Percentiles rank a stretch among this genome's conserved stretches.
These are phyloP conservation scores for Fraxinus angustifolia DNA, from an alignment of 305 asterid genomes.

Conservation along the genomic window DNA sequence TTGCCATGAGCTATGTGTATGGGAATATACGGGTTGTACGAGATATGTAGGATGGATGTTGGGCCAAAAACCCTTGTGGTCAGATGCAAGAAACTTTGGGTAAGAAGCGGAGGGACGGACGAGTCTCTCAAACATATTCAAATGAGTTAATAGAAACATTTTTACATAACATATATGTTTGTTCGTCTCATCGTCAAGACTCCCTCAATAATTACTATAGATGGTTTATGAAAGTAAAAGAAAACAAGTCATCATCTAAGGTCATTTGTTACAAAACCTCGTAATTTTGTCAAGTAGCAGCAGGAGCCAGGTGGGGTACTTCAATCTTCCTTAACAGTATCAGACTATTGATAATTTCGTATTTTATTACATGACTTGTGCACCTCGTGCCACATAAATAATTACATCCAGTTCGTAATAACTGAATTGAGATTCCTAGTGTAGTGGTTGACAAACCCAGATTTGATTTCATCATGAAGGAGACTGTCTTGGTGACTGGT, in stretches of 20 bases:
- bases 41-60: no score
- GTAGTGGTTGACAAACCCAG: background rate
- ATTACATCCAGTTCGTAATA: background rate
- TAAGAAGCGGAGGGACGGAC: background rate
- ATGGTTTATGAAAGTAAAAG: background rate
- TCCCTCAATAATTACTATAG: background rate
- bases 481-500: conserved; percentile 75
- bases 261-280: background rate
- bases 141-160: background rate
- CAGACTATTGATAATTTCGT: background rate
- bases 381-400: background rate
- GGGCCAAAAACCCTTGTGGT: background rate
- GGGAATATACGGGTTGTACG: background rate
- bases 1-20: background rate
- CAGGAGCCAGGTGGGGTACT: background rate
- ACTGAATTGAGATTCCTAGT: background rate
- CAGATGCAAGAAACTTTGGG: background rate
- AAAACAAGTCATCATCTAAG: background rate
- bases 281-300: background rate
- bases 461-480: conserved; percentile 30
- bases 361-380: background rate
- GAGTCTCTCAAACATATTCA: background rate
- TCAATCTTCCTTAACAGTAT: background rate
- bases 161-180: background rate
- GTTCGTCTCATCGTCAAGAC: background rate